phyloP scores from a whole-genome alignment of 208 protist genomes.

The Leishmania tropica region DNA sequence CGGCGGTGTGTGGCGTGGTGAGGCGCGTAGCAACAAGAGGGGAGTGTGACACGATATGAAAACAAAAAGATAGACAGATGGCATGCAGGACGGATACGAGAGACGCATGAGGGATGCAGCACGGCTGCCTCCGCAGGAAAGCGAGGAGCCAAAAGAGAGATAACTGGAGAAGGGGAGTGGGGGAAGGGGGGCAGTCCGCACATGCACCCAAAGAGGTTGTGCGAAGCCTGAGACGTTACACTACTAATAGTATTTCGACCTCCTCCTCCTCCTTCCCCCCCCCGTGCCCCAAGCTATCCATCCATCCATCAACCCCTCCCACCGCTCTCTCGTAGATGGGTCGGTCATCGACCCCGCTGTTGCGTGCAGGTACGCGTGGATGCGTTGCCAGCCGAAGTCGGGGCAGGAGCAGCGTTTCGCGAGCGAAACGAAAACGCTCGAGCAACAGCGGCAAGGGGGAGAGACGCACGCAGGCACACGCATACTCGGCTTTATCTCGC shows the following conservation, averaged over 20 bases:
- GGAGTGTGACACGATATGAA: background rate
- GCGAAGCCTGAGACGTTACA: background rate
- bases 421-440: background rate
- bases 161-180: background rate
- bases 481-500: background rate
- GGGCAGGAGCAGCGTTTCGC: background rate
- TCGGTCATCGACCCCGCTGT: background rate
- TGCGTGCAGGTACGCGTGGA: background rate
- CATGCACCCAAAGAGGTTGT: background rate
- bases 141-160: background rate
- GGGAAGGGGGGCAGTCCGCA: background rate
- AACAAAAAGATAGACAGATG: background rate
- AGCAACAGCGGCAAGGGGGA: background rate
- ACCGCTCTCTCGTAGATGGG: background rate
- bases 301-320: background rate
- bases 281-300: background rate
- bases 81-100: background rate
- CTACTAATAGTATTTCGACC: background rate
- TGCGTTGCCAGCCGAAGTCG: background rate
- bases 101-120: background rate
- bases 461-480: background rate
- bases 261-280: background rate
- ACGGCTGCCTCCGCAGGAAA: background rate
- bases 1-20: background rate
- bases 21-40: background rate